phyloP scores from a whole-genome alignment of 306 rosid genomes.

The cucumber (Cucumis sativus) region Cucumber_9930_V3 NC_026659.2:6711001-6711500 shows the following conservation, averaged over 20 bases:
- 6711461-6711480: constrained; percentile 97
- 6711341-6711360: neutral
- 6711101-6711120: constrained; percentile 95
- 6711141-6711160: constrained; percentile 76
- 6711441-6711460: constrained; percentile 89
- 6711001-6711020: constrained; percentile 56
- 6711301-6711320: neutral
- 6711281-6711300: neutral
- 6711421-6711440: constrained; percentile 76
- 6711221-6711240: neutral
- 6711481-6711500: constrained; percentile 94
- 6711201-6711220: neutral
- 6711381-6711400: neutral
- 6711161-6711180: constrained; percentile 76
- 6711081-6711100: constrained; percentile 96
- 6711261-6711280: neutral
- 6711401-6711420: constrained; percentile 52
- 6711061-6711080: constrained; percentile 83
- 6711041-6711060: constrained; percentile 95
- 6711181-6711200: constrained; percentile 34
- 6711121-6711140: constrained; percentile 81
- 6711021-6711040: constrained; percentile 89
- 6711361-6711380: neutral
- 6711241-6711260: neutral
- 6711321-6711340: neutral